Base-by-base conservation (phyloP, 306 rosid genomes). In the Morella rubra region DNA sequence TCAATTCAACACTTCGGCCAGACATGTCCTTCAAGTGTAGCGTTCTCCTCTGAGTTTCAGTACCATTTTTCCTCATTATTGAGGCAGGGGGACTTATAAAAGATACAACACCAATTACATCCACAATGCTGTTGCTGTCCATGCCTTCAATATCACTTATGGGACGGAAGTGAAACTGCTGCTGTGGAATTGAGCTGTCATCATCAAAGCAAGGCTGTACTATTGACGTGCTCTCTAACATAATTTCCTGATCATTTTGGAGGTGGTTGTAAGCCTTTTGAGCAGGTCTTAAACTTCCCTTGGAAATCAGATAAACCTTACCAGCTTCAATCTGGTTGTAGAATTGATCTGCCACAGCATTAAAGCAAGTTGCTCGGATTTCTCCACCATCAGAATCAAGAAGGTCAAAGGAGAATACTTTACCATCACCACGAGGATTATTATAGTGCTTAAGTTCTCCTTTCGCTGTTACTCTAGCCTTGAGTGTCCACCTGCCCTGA, bases 331-430 rank as follows among this genome's bases (percentile, higher is more conserved):
- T 81, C 79, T 79, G 79, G 79, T 79, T 72, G 81, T 86, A 92
- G 81, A 88, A 89, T 76, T 89, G 89, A 76, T 90, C 98, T 70
- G 97, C 98, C 80, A 92, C 90, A 14, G 81, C 44, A 78, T 95
- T 92, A 80, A 95, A 92, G 90, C 99, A 95, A 64, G 96, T 95
- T 66, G 81, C 96, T 40, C 93, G 90, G 51, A 95, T 95, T 87
- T 92, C 93, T 73, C 97, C 99, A 77, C 88, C 86, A 5, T 81
- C 82, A 56, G 93, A 84, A 84, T 92, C 97, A 77, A 92, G 87
- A 76, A 95, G 96, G 80, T 95, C 97, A 84, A 95, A 95, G 77
- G 87, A 88, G 81, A 95, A 95, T 16, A 95, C 97, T 85, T 90
- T 95, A 40, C 98, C 98, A 4, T 86, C 97, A 53, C 97, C 98